These are phyloP conservation scores for Metarhizium anisopliae DNA, from an alignment of 2,329 filamentous ascomycete species.

Conservation along the genomic window DNA sequence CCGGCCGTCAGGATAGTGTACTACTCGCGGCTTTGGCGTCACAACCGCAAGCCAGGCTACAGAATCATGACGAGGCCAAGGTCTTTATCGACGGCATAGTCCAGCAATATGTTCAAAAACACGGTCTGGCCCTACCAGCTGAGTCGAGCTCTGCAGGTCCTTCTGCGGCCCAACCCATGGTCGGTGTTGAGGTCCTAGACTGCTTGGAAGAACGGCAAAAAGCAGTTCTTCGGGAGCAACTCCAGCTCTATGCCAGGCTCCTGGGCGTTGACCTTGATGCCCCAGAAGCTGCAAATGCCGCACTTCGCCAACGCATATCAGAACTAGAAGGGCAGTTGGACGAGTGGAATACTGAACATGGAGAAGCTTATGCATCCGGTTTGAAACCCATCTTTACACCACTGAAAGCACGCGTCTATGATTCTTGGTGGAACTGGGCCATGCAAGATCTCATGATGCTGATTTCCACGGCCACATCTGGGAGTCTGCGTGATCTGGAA, in stretches of 20 bases:
- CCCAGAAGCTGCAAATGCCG: neutral
- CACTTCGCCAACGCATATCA: no score
- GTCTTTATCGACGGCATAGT: neutral
- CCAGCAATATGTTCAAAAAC: neutral
- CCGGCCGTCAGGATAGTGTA: neutral
- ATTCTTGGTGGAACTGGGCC: neutral
- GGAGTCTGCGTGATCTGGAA: neutral
- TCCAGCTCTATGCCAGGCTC: no score
- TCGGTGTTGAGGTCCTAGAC: neutral
- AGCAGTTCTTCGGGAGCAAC: neutral
- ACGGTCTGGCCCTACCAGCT: neutral
- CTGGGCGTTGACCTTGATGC: neutral
- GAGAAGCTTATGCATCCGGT: neutral
- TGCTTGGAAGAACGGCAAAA: no score
- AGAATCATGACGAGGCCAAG: neutral
- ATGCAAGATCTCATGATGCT: neutral
- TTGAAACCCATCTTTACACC: neutral
- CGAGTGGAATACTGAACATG: neutral
- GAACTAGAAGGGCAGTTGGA: neutral
- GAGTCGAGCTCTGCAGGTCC: no score
- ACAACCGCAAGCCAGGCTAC: neutral
- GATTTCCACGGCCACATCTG: no score
- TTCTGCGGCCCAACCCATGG: neutral
- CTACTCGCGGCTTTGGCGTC: neutral
- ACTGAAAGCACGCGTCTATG: neutral